These are phyloP conservation scores for Oldenlandia corymbosa DNA, from an alignment of 257 asterid species.

Conservation along the genomic window DNA sequence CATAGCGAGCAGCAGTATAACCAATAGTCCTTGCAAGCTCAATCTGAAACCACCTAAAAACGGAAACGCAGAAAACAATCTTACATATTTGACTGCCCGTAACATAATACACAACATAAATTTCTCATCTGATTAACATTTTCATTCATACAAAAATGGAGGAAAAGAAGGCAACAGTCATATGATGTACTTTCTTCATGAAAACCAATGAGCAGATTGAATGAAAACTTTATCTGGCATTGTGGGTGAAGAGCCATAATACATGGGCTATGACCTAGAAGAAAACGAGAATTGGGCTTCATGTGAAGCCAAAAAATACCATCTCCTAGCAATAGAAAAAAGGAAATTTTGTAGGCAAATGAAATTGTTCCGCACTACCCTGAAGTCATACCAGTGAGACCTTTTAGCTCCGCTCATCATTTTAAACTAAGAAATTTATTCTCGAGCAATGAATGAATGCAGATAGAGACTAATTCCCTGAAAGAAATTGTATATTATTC, in stretches of 20 bases:
- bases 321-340: not conserved
- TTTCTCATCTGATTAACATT: not conserved
- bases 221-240: not conserved
- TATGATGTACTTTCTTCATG: not conserved
- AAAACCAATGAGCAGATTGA: not conserved
- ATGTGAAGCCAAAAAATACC: too few species aligned
- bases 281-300: too few species aligned
- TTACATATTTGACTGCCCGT: constrained; percentile 19
- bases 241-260: not conserved
- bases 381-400: not conserved
- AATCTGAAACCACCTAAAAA: constrained; percentile 90
- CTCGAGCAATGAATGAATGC: not conserved
- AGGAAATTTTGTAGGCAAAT: too few species aligned
- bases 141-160: not conserved
- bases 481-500: not conserved
- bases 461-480: not conserved
- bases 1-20: constrained; percentile 90
- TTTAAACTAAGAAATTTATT: not conserved
- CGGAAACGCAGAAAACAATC: constrained; percentile 41
- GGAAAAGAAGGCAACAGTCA: not conserved
- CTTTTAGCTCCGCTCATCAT: not conserved
- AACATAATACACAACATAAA: not conserved
- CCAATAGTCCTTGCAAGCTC: constrained; percentile 98
- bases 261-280: not conserved
- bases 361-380: too few species aligned